A percentile compares a stretch with the other conserved stretches of the same genome.
These are phyloP conservation scores for Plantago major DNA, from an alignment of 257 asterid species.

Conservation along the genomic window DNA sequence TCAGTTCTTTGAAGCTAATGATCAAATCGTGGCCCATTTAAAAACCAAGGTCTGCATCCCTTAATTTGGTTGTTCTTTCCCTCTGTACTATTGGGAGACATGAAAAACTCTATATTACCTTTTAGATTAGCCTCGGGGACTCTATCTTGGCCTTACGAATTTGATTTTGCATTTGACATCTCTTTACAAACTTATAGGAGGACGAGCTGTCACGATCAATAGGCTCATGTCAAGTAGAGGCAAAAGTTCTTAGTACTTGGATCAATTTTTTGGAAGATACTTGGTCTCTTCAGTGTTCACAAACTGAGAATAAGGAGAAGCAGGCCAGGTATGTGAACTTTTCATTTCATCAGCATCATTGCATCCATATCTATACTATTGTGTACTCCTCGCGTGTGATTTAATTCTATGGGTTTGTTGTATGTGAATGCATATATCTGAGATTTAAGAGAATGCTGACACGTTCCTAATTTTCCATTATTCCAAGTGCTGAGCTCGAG, in stretches of 20 bases:
- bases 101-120: slow-evolving; percentile 10
- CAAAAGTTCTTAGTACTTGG: slow-evolving; percentile 70
- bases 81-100: slow-evolving; percentile 5
- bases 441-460: slow-evolving; percentile 8
- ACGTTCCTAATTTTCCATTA: slow-evolving; percentile 25
- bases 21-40: slow-evolving; percentile 84
- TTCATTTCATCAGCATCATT: slow-evolving; percentile 18
- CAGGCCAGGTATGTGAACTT: slow-evolving; percentile 50
- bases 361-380: slow-evolving; percentile 4
- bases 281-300: slow-evolving; percentile 80
- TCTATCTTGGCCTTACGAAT: slow-evolving; percentile 5
- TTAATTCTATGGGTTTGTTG: slow-evolving; percentile 13
- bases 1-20: slow-evolving; percentile 96
- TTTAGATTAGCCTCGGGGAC: slow-evolving; percentile 9
- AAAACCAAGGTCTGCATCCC: slow-evolving; percentile 62
- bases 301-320: slow-evolving; percentile 63
- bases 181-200: slow-evolving; percentile 49
- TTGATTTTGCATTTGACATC: slow-evolving; percentile 2
- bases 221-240: slow-evolving; percentile 71
- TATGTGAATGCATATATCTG: slow-evolving; percentile 11
- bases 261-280: slow-evolving; percentile 90
- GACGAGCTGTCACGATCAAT: slow-evolving; percentile 68
- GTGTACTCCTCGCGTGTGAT: slow-evolving; percentile 13
- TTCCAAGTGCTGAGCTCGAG: slow-evolving; percentile 75
- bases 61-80: slow-evolving; percentile 1